phyloP scores from a whole-genome alignment of 2,329 filamentous ascomycete genomes.

The Dryadomyces sulphureus region DNA sequence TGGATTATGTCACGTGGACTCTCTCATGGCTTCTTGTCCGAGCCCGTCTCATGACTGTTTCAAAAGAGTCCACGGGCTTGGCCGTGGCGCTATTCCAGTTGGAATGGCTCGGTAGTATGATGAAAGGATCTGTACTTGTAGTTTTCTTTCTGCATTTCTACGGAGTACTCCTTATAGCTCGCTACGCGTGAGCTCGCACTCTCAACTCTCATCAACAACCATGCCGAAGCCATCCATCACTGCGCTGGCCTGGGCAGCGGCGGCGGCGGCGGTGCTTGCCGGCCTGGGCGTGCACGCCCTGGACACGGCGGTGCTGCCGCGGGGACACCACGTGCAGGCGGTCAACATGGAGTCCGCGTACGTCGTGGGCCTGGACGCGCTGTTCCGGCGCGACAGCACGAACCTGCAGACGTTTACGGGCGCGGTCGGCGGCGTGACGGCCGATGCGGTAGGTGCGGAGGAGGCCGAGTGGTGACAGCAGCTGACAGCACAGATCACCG shows the following conservation, averaged over 20 bases:
- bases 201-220: not conserved
- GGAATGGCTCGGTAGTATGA: too few species aligned
- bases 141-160: too few species aligned
- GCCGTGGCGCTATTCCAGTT: too few species aligned
- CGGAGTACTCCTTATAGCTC: too few species aligned
- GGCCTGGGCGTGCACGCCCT: not conserved
- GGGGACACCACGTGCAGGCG: not conserved
- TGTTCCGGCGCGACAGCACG: slow-evolving; percentile 6
- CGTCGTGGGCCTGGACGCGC: not conserved
- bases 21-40: not conserved
- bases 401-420: slow-evolving; percentile 28
- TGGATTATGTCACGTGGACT: too few species aligned
- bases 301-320: not conserved
- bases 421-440: slow-evolving; percentile 22
- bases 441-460: slow-evolving; percentile 17
- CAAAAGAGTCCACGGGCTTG: not conserved
- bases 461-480: too few species aligned
- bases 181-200: too few species aligned
- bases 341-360: not conserved
- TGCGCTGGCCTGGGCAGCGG: slow-evolving; percentile 2
- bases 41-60: slow-evolving; percentile 3
- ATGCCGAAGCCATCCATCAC: not conserved
- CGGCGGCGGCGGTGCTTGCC: not conserved
- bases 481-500: slow-evolving; percentile 17
- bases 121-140: too few species aligned